These are phyloP conservation scores for Skeletonema grethae DNA, from an alignment of 108 stramenopile species.

Conservation along the genomic window DNA sequence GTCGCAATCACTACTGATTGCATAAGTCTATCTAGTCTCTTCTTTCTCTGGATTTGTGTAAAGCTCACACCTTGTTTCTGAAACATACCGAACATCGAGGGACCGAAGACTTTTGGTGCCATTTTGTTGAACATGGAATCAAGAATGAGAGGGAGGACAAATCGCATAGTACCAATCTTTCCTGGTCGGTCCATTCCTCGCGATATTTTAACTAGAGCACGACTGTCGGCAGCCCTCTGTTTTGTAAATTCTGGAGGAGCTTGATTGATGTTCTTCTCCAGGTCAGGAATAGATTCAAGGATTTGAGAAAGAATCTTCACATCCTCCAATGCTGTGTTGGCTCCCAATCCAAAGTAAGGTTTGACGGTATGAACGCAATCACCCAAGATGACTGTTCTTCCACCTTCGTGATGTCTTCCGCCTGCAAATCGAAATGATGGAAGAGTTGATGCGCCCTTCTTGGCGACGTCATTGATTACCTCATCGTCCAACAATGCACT, in stretches of 20 bases:
- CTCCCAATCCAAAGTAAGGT: conserved; percentile 90
- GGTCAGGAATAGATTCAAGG: conserved; percentile 10
- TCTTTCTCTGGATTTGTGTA: conserved; percentile 23
- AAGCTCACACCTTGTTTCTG: conserved; percentile 43
- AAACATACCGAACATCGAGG: conserved; percentile 57
- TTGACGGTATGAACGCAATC: conserved; percentile 72
- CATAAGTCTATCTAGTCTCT: conserved; percentile 25
- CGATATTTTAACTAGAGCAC: conserved; percentile 64
- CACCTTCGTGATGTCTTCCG: conserved; percentile 51
- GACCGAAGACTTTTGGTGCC: conserved; percentile 53
- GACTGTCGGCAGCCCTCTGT: conserved; percentile 59
- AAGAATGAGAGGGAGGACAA: conserved; percentile 66
- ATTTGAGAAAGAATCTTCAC: conserved; percentile 49
- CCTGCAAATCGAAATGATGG: conserved; percentile 61
- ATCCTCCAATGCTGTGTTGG: conserved; percentile 94
- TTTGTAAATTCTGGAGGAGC: conserved; percentile 41
- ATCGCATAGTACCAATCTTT: conserved; percentile 51
- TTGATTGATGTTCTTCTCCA: neutral
- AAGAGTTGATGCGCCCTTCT: conserved; percentile 44
- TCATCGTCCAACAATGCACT: conserved; percentile 48
- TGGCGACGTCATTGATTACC: conserved; percentile 47
- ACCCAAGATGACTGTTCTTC: conserved; percentile 50
- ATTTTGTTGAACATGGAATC: conserved; percentile 61
- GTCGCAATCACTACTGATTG: conserved; percentile 36
- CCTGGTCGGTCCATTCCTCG: conserved; percentile 60